phyloP scores from a whole-genome alignment of 108 stramenopile genomes.

The Parietichytrium sp. region DNA sequence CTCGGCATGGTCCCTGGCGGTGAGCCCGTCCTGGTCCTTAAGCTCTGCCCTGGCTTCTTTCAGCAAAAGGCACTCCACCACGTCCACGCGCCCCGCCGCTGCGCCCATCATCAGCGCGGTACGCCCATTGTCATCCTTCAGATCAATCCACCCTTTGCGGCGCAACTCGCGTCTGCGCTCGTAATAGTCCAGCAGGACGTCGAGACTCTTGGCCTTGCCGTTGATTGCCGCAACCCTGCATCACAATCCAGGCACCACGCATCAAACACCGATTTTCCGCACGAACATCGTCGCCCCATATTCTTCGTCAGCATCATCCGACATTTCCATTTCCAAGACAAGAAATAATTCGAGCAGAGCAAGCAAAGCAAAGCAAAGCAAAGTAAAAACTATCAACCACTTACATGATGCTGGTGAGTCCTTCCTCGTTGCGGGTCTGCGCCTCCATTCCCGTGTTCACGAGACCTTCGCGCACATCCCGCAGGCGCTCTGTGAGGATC shows the following conservation, averaged over 20 bases:
- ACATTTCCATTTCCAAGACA: no score
- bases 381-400: no score
- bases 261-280: no score
- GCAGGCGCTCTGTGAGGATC: constrained; percentile 32
- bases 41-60: constrained; percentile 34
- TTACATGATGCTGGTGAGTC: constrained; percentile 34
- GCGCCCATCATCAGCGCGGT: constrained; percentile 36
- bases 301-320: no score
- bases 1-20: constrained; percentile 23
- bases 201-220: constrained; percentile 30
- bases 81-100: neutral
- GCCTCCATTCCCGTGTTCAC: constrained; percentile 38
- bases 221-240: constrained; percentile 14
- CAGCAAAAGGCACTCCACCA: constrained; percentile 1
- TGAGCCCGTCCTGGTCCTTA: constrained; percentile 7
- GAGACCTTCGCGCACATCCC: constrained; percentile 28
- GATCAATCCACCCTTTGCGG: constrained; percentile 34
- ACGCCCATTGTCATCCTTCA: constrained; percentile 11
- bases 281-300: no score
- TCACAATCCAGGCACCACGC: no score
- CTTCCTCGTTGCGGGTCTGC: constrained; percentile 36
- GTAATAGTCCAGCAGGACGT: constrained; percentile 21
- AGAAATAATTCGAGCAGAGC: no score
- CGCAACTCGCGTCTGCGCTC: constrained; percentile 25
- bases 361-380: no score